Evolutionary conservation across 768 basidiomycete species (phyloP), one percentile per base, ranked within the genome.

Genomic region (Podaxis pistillaris): DNA sequence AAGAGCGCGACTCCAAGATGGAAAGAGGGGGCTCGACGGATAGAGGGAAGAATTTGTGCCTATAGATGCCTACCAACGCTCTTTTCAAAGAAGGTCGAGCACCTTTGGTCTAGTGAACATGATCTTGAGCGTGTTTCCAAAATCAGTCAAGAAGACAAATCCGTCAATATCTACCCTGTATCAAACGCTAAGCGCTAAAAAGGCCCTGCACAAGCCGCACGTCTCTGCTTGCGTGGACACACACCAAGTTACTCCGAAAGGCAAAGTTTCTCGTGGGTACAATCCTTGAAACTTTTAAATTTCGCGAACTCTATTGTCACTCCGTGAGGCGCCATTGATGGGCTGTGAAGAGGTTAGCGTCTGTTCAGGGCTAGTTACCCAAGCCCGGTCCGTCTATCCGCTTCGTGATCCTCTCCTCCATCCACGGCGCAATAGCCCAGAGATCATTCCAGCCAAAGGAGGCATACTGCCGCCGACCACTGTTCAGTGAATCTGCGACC

Each of bases 401-500:
- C 68, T 79, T 86, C 33, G 85, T 82, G 61, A 91, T 80, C 60
- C 77, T 78, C 58, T 86, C 83, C 62, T 87, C 81, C 77, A 93
- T 82, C 92, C 92, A 93, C 2, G 90, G 92, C 41, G 91, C 89
- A 62, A 93, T 84, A 36, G 85, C 80, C 70, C 80, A 79, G 41
- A 94, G 74, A 70, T 93, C 92, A 19, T 76, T 75, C 85, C 86
- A 88, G 0, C 80, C 81, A 63, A 93, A 86, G 11, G 90, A 91
- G 6, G 84, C 84, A 70, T 87, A 93, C 54, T 87, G 88, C 17
- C 76, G 77, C 46, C 84, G 76, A 54, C 83, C 79, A 3, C 78
- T 69, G 15, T 80, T 82, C 22, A 75, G 69, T 59, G 75, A 75
- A 36, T 75, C 72, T 55, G 70, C 19, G 3, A 4, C 22, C 9